Conservation (phyloP, 1,284 basidiomycete species). For the Trichosporon coremiiforme region DNA sequence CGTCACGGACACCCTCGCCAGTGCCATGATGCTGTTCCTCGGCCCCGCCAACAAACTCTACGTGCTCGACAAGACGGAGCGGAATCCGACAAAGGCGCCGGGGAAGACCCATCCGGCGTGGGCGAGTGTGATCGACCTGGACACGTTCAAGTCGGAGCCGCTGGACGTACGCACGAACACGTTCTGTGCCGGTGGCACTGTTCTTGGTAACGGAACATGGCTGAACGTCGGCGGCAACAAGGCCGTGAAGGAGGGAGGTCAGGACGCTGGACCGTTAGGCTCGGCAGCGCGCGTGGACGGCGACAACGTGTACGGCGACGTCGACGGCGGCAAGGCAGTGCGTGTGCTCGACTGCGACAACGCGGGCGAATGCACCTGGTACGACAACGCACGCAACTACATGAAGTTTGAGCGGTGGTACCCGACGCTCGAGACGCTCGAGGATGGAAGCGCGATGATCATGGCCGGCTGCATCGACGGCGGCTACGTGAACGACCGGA, state of each 20-base stretch:
- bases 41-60: constrained; percentile 58
- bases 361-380: constrained; percentile 70
- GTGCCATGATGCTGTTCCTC: constrained; percentile 67
- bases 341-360: constrained; percentile 71
- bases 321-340: constrained; percentile 66
- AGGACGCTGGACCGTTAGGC: constrained; percentile 40
- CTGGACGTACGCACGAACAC: constrained; percentile 77
- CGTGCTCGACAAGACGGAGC: constrained; percentile 54
- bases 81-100: constrained; percentile 33
- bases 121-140: constrained; percentile 58
- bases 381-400: constrained; percentile 69
- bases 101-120: constrained; percentile 53
- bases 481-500: constrained; percentile 68
- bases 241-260: constrained; percentile 57
- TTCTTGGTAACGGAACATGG: constrained; percentile 61
- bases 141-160: constrained; percentile 55
- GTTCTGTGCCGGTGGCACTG: constrained; percentile 65
- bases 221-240: constrained; percentile 61
- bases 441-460: constrained; percentile 61
- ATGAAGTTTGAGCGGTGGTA: constrained; percentile 86
- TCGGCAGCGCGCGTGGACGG: constrained; percentile 62
- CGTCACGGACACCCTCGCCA: constrained; percentile 67
- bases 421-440: constrained; percentile 62
- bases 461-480: constrained; percentile 69
- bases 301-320: constrained; percentile 58